These are phyloP conservation scores for Escallonia herrerae DNA, from an alignment of 129 eudicot genomes.

Conservation along the genomic window DNA sequence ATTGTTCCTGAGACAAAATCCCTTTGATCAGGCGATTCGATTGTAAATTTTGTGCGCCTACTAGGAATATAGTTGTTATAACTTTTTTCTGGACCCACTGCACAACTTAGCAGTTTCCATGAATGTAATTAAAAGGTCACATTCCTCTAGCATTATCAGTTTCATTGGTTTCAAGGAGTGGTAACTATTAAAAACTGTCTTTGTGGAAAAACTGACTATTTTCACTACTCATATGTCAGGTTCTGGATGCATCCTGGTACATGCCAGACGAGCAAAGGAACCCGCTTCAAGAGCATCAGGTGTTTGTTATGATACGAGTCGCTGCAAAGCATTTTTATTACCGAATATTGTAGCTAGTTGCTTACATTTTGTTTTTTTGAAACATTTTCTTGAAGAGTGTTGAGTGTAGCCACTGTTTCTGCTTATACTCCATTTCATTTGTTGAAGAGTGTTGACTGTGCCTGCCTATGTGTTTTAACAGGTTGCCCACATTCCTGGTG, in stretches of 20 bases:
- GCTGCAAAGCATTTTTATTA: background rate
- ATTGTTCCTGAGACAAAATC: no score
- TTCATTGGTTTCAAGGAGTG: no score
- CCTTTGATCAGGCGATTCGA: no score
- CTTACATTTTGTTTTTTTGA: background rate
- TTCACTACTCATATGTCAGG: slow-evolving; percentile 31
- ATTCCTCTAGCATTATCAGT: no score
- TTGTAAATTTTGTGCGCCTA: no score
- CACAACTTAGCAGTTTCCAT: no score
- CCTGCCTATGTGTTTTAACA: slow-evolving; percentile 22
- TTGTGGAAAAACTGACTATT: background rate
- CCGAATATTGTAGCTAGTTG: background rate
- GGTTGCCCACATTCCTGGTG: slow-evolving; percentile 96
- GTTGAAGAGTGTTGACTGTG: slow-evolving; percentile 2
- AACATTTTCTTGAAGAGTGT: background rate
- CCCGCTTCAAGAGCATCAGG: slow-evolving; percentile 94
- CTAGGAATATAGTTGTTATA: no score
- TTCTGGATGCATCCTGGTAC: slow-evolving; percentile 98
- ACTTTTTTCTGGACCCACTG: no score
- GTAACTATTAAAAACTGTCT: no score
- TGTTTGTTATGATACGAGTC: slow-evolving; percentile 10
- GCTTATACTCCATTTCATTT: background rate
- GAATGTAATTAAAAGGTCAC: no score
- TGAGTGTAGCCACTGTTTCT: background rate
- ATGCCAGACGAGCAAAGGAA: slow-evolving; percentile 94